phyloP scores from a whole-genome alignment of 2,329 filamentous ascomycete species.

The Aspergillus uvarum region DNA sequence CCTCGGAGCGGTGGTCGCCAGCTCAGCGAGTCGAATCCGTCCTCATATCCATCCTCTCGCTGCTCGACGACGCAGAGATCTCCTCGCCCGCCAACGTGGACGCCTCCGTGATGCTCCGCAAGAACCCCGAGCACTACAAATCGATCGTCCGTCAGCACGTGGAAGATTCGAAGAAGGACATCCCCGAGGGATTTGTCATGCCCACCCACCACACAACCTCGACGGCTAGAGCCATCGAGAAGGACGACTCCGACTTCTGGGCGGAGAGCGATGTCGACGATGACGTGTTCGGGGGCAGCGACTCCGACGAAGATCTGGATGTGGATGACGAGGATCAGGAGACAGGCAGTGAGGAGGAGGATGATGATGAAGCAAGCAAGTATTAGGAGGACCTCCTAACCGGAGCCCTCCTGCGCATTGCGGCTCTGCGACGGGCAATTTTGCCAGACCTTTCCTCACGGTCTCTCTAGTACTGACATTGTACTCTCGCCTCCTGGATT shows the following conservation, averaged over 20 bases:
- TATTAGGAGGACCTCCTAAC: no score
- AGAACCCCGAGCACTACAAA: slow-evolving; percentile 69
- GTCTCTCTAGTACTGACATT: neutral
- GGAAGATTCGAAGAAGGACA: slow-evolving; percentile 71
- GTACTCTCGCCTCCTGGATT: neutral
- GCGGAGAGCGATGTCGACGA: slow-evolving; percentile 69
- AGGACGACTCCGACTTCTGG: slow-evolving; percentile 77
- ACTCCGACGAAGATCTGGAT: slow-evolving; percentile 53
- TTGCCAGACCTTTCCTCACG: neutral
- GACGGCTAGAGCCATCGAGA: slow-evolving; percentile 56
- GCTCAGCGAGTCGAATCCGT: slow-evolving; percentile 94
- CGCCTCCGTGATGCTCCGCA: slow-evolving; percentile 80
- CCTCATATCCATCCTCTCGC: slow-evolving; percentile 83
- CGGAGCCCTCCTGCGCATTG: neutral
- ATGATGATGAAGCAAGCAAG: neutral
- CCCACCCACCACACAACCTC: slow-evolving; percentile 64
- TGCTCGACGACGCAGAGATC: slow-evolving; percentile 92
- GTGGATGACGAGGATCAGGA: slow-evolving; percentile 43
- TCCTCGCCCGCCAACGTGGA: slow-evolving; percentile 94
- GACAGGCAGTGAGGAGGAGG: slow-evolving; percentile 57
- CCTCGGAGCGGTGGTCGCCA: slow-evolving; percentile 90
- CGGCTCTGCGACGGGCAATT: neutral
- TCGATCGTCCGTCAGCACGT: slow-evolving; percentile 67
- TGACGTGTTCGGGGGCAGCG: slow-evolving; percentile 74
- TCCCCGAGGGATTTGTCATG: slow-evolving; percentile 78